phyloP scores from a whole-genome alignment of 2,329 filamentous ascomycete genomes.

The Mycosphaerella arachidis region DNA sequence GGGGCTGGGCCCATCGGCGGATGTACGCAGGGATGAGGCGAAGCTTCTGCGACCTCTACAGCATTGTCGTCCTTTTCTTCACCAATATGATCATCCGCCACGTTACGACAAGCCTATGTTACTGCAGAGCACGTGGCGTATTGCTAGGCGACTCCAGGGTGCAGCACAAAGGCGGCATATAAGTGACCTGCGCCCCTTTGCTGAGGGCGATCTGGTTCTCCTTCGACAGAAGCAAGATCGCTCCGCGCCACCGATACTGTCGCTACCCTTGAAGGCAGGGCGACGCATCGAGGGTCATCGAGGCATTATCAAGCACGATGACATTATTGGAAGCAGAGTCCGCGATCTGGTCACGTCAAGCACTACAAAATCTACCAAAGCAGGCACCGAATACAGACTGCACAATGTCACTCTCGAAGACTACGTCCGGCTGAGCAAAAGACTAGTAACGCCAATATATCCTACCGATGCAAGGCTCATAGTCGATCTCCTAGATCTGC shows the following conservation, averaged over 20 bases:
- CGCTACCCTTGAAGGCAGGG: slow-evolving; percentile 36
- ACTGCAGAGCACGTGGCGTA: slow-evolving; percentile 10
- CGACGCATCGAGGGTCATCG: slow-evolving; percentile 40
- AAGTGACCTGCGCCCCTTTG: slow-evolving; percentile 21
- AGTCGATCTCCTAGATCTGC: slow-evolving; percentile 70
- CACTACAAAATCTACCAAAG: slow-evolving; percentile 15
- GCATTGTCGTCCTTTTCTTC: no score
- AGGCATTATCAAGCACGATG: slow-evolving; percentile 47
- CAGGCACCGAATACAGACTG: slow-evolving; percentile 51
- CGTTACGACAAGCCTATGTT: slow-evolving; percentile 6
- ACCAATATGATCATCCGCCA: no score
- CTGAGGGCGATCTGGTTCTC: slow-evolving; percentile 35
- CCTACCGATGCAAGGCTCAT: slow-evolving; percentile 71
- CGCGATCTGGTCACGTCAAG: slow-evolving; percentile 57
- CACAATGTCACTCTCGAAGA: slow-evolving; percentile 66
- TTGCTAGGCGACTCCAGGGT: slow-evolving; percentile 1
- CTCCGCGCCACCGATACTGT: slow-evolving; percentile 35
- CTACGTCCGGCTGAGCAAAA: slow-evolving; percentile 63
- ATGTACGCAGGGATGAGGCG: no score
- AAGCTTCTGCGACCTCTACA: no score
- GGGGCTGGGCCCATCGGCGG: no score
- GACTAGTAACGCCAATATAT: slow-evolving; percentile 76
- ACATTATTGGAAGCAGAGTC: slow-evolving; percentile 60
- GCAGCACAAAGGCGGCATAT: slow-evolving; percentile 7
- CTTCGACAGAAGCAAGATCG: slow-evolving; percentile 39